Evolutionary conservation across 2,329 filamentous ascomycete genomes (phyloP).

Genomic region (Ophiocordyceps camponoti-saundersi): DNA sequence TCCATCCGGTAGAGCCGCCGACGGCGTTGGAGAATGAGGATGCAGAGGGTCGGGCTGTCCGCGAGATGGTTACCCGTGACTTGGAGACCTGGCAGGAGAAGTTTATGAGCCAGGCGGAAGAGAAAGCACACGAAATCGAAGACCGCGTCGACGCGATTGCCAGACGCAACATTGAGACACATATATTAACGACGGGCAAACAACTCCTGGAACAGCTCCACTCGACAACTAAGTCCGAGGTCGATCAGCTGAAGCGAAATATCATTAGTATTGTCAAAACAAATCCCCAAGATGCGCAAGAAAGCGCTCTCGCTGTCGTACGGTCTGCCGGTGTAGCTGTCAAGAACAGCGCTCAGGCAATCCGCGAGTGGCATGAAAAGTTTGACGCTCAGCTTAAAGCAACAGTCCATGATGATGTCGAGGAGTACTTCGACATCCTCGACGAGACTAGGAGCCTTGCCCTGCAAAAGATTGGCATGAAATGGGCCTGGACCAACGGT

Average conservation of each 20-base stretch:
- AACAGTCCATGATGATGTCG: slow-evolving; percentile 55
- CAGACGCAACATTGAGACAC: slow-evolving; percentile 38
- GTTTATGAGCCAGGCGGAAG: slow-evolving; percentile 70
- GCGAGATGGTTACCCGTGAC: slow-evolving; percentile 58
- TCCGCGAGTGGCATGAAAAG: slow-evolving; percentile 58
- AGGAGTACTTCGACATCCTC: slow-evolving; percentile 67
- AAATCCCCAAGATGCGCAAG: slow-evolving; percentile 22
- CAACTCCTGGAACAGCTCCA: slow-evolving; percentile 53
- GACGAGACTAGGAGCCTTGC: slow-evolving; percentile 70
- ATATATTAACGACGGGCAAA: slow-evolving; percentile 49
- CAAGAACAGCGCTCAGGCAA: slow-evolving; percentile 58
- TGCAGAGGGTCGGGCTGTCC: slow-evolving; percentile 38
- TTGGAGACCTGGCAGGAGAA: slow-evolving; percentile 76
- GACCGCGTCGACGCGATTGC: slow-evolving; percentile 43
- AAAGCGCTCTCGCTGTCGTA: slow-evolving; percentile 30
- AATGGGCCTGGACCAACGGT: slow-evolving; percentile 90
- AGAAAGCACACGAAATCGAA: slow-evolving; percentile 60
- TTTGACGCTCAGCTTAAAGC: slow-evolving; percentile 54
- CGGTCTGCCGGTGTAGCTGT: slow-evolving; percentile 54
- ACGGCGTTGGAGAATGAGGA: slow-evolving; percentile 29
- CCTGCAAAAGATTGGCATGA: slow-evolving; percentile 81
- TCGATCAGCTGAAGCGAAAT: slow-evolving; percentile 46
- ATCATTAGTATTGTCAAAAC: slow-evolving; percentile 45
- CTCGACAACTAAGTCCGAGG: slow-evolving; percentile 44
- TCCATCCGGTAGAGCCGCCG: slow-evolving; percentile 24